phyloP scores from a whole-genome alignment of 768 basidiomycete species.

The Phaeolepiota aurea region DNA sequence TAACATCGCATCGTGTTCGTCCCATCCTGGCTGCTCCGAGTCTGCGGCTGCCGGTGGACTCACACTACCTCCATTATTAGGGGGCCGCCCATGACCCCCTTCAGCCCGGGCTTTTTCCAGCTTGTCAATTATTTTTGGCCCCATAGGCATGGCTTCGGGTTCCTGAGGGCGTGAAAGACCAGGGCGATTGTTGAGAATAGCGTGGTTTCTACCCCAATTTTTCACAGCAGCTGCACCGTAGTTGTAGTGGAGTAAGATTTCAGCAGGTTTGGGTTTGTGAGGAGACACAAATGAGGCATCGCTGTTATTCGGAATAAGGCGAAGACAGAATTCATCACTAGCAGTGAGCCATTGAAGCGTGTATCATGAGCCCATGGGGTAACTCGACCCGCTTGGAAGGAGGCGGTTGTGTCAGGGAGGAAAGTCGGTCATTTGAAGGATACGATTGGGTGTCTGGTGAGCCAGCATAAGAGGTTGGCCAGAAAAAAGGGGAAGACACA shows the following conservation, averaged over 20 bases:
- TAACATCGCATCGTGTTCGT: neutral
- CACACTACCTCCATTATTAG: neutral
- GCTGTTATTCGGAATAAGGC: neutral
- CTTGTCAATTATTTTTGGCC: too few relatives aligned
- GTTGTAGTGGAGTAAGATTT: constrained; percentile 7
- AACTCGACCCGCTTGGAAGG: too few relatives aligned
- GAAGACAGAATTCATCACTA: neutral
- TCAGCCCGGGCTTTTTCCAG: too few relatives aligned
- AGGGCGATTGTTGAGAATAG: constrained; percentile 1
- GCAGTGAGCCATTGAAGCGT: neutral
- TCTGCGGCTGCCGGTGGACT: neutral
- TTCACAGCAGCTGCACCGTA: constrained; percentile 10
- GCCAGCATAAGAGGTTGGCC: neutral
- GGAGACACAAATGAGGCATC: neutral
- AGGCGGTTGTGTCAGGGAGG: neutral
- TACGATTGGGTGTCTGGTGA: constrained; percentile 5
- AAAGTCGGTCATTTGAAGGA: constrained; percentile 3
- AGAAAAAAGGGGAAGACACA: neutral
- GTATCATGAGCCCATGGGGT: too few relatives aligned
- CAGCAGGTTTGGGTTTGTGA: constrained; percentile 1
- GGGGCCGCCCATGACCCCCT: too few relatives aligned
- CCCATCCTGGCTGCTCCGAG: neutral
- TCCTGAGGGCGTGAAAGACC: neutral
- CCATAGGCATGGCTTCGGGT: neutral
- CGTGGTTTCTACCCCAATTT: constrained; percentile 6